A percentile compares a stretch with the other conserved stretches of the same genome.
These are phyloP conservation scores for Rhizophora mangle DNA, from an alignment of 345 rosid genomes.

Conservation along the genomic window DNA sequence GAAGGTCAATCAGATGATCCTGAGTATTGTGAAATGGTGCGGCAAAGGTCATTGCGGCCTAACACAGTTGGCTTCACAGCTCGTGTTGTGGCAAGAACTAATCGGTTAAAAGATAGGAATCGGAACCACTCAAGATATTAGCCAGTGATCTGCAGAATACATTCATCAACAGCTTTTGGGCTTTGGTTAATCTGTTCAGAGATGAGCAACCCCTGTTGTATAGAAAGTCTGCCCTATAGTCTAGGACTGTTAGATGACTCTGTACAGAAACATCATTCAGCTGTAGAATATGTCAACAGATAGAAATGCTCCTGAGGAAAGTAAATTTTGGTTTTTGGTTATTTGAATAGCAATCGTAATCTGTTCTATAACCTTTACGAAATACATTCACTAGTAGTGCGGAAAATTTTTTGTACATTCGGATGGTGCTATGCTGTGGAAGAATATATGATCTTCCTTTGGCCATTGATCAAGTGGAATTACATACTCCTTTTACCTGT, in stretches of 20 bases:
- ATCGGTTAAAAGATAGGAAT: slow-evolving; percentile 1
- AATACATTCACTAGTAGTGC: neutral
- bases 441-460: neutral
- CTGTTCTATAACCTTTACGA: neutral
- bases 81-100: slow-evolving; percentile 37
- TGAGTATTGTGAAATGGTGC: slow-evolving; percentile 65
- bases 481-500: neutral
- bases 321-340: slow-evolving; percentile 20
- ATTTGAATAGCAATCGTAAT: neutral
- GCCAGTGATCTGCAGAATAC: neutral
- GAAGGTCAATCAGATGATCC: slow-evolving; percentile 68
- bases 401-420: slow-evolving; percentile 6
- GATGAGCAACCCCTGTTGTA: neutral
- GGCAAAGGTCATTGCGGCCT: slow-evolving; percentile 73
- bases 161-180: neutral
- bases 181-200: neutral
- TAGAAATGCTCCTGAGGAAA: neutral
- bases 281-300: slow-evolving; percentile 6
- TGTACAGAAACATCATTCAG: slow-evolving; percentile 1
- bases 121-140: slow-evolving; percentile 12
- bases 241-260: neutral
- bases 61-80: slow-evolving; percentile 79
- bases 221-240: neutral
- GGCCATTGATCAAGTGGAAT: no score
- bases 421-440: neutral